phyloP scores from a whole-genome alignment of 176 grass and related monocot species.

The Microstegium vimineum region DNA sequence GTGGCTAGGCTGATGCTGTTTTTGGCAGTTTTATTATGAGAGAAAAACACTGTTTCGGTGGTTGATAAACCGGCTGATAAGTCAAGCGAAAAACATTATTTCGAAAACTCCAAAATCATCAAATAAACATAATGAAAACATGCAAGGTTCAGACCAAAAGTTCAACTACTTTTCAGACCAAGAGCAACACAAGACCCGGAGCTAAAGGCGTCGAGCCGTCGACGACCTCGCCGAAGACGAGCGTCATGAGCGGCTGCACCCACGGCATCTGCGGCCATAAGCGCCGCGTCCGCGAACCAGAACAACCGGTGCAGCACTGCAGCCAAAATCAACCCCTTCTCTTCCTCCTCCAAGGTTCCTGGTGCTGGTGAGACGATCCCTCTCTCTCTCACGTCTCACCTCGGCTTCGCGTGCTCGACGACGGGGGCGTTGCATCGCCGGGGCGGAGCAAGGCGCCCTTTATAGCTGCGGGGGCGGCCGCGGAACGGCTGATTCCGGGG shows the following conservation, averaged over 20 bases:
- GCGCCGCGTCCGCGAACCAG: slow-evolving; percentile 44
- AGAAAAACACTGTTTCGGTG: no score
- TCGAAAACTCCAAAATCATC: background rate
- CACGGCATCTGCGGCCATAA: no score
- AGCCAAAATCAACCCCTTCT: no score
- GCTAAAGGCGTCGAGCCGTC: slow-evolving; percentile 37
- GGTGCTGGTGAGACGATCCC: background rate
- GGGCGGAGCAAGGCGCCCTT: background rate
- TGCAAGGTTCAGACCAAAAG: slow-evolving; percentile 22
- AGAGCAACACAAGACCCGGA: background rate
- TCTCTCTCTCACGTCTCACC: no score
- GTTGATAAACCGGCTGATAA: no score
- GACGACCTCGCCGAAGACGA: slow-evolving; percentile 44
- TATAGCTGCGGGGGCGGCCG: background rate
- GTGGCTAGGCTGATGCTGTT: no score
- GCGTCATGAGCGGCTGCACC: slow-evolving; percentile 40
- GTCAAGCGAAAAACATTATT: no score
- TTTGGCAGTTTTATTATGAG: no score
- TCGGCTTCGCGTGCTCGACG: background rate
- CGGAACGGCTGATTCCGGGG: background rate
- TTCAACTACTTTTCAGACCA: slow-evolving; percentile 21
- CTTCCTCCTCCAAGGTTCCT: background rate
- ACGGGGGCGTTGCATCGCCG: background rate
- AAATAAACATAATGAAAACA: background rate
- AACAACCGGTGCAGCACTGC: slow-evolving; percentile 43